Base-by-base conservation (phyloP, 2,329 filamentous ascomycete genomes). In the Clonostachys rosea region DNA sequence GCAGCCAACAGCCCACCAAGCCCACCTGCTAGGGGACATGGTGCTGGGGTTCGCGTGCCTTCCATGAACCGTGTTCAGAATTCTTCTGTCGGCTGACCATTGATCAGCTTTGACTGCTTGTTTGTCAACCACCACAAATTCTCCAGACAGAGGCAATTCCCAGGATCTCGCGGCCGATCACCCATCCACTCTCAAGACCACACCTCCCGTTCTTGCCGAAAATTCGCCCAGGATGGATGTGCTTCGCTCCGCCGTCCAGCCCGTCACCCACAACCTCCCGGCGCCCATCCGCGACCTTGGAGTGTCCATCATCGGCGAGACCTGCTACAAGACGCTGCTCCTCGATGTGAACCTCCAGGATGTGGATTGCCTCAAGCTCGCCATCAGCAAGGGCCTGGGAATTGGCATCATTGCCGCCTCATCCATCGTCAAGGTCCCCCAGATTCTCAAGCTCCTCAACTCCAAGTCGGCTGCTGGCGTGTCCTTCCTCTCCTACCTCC, bases 381-480 rank as follows among this genome's bases (percentile, higher is more conserved):
- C 84, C 56, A 80, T 97, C 62, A 95, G 89, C 61, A 99, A 99
- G 73, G 90, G 79, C 4, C 84, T 99, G 14, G 92, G 94, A 48
- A 86, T 97, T 57, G 94, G 85, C 65, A 99, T 99, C 70, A 91
- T 99, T 62, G 86, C 80, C 56, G 90, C 91, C 46, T 91, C 88
- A 30, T 85, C 89, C 47, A 83, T 97, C 58, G 91, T 99, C 74
- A 99, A 99, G 74, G 84, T 99, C 24, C 94, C 94, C 0, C 94
- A 99, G 75, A 92, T 99, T 63, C 68, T 96, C 66, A 99, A 99
- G 75, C 84, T 99, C 45, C 70, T 94, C 60, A 77, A 78, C 61
- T 91, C 89, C 43, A 81, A 84, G 59, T 96, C 90, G 44, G 84
- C 91, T 30, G 81, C 83, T 41, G 94, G 94, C 57, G 80, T 99